A percentile compares a stretch with the other conserved stretches of the same genome.
These are phyloP conservation scores for Candida ortonii DNA, from an alignment of 805 yeast genomes.

Conservation along the genomic window DNA sequence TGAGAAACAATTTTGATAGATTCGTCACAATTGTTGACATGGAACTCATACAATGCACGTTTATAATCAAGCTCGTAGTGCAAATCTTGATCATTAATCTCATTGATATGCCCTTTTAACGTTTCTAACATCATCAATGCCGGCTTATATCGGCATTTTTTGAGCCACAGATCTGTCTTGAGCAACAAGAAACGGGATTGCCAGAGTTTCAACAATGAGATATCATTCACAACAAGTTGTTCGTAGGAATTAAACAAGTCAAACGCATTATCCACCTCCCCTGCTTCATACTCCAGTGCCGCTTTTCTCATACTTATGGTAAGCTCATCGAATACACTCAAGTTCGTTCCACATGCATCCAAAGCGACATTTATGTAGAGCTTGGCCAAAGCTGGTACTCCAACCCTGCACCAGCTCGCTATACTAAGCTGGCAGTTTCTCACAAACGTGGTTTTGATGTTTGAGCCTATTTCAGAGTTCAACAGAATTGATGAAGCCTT, in stretches of 20 bases:
- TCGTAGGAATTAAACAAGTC: constrained; percentile 34
- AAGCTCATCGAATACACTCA: constrained; percentile 39
- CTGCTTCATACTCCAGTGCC: constrained; percentile 35
- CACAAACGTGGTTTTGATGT: constrained; percentile 37
- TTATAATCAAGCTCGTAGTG: constrained; percentile 28
- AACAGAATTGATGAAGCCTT: constrained; percentile 56
- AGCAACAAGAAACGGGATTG: constrained; percentile 41
- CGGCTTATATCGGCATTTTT: constrained; percentile 36
- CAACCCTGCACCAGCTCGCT: constrained; percentile 51
- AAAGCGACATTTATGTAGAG: constrained; percentile 47
- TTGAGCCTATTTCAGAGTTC: constrained; percentile 39
- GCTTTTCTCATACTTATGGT: constrained; percentile 40
- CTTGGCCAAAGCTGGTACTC: constrained; percentile 44
- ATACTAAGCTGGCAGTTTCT: constrained; percentile 45
- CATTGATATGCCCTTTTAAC: constrained; percentile 30
- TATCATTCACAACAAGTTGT: constrained; percentile 27
- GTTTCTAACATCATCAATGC: constrained; percentile 36
- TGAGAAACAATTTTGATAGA: constrained; percentile 23
- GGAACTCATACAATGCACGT: constrained; percentile 22
- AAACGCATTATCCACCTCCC: constrained; percentile 41
- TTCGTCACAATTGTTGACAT: constrained; percentile 22
- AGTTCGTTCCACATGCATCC: constrained; percentile 34
- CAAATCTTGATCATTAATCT: constrained; percentile 32
- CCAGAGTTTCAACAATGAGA: constrained; percentile 41
- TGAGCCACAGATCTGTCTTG: constrained; percentile 35